A percentile compares a stretch with the other conserved stretches of the same genome.
These are phyloP conservation scores for Vigna radiata DNA, from an alignment of 306 rosid species.

Conservation along the genomic window DNA sequence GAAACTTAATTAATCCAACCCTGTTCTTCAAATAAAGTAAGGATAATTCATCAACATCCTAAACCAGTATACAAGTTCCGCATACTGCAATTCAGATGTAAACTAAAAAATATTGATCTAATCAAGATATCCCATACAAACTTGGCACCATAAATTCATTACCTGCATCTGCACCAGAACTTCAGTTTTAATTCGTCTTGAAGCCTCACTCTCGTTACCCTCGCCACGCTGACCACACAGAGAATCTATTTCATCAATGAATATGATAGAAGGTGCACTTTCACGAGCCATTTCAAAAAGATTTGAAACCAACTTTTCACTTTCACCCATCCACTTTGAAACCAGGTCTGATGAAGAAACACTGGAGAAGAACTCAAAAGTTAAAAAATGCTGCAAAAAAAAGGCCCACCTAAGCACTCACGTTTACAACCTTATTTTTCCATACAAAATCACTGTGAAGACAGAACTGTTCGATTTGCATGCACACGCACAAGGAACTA, in stretches of 20 bases:
- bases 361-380: constrained; percentile 54
- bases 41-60: neutral
- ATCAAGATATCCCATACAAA: constrained; percentile 28
- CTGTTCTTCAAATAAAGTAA: neutral
- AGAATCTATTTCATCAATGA: constrained; percentile 97
- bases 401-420: constrained; percentile 26
- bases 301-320: constrained; percentile 97
- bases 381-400: constrained; percentile 40
- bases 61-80: neutral
- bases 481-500: constrained; percentile 1
- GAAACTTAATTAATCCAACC: neutral
- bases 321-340: constrained; percentile 99
- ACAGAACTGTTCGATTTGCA: constrained; percentile 17
- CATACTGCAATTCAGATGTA: constrained; percentile 32
- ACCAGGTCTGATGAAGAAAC: constrained; percentile 97
- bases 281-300: constrained; percentile 99
- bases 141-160: constrained; percentile 41
- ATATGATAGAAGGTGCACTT: constrained; percentile 97
- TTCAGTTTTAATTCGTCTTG: constrained; percentile 98
- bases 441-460: neutral
- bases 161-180: constrained; percentile 99
- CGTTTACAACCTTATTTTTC: neutral
- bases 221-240: constrained; percentile 97
- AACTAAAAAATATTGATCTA: constrained; percentile 32
- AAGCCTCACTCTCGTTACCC: constrained; percentile 99